A percentile compares a stretch with the other conserved stretches of the same genome.
Evolutionary conservation across 2,329 filamentous ascomycete genomes (phyloP).

Genomic region (Aspergillus texensis): DNA sequence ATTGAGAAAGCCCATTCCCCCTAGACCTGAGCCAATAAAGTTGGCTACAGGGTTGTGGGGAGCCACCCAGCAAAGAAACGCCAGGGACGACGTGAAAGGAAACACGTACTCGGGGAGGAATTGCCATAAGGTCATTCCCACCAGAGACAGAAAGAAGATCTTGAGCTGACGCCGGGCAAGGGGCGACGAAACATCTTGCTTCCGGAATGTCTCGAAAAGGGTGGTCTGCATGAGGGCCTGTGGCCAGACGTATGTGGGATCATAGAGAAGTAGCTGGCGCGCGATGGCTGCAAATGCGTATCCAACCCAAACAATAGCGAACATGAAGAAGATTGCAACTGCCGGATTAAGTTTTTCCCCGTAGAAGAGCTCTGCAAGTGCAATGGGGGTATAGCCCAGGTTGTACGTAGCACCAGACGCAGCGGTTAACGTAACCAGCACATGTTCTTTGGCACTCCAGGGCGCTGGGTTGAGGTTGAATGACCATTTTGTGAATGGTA

Average conservation of each 20-base stretch:
- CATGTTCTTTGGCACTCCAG: slow-evolving; percentile 62
- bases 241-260: slow-evolving; percentile 60
- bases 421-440: slow-evolving; percentile 58
- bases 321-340: slow-evolving; percentile 63
- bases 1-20: slow-evolving; percentile 65
- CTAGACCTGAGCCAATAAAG: slow-evolving; percentile 63
- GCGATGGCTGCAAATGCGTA: slow-evolving; percentile 63
- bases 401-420: slow-evolving; percentile 58
- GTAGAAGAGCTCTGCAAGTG: slow-evolving; percentile 62
- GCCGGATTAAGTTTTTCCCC: slow-evolving; percentile 54
- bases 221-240: slow-evolving; percentile 59
- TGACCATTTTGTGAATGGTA: slow-evolving; percentile 52
- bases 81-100: slow-evolving; percentile 61
- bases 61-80: slow-evolving; percentile 66
- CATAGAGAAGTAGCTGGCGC: slow-evolving; percentile 60
- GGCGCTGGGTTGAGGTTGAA: slow-evolving; percentile 61
- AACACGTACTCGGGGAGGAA: slow-evolving; percentile 65
- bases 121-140: slow-evolving; percentile 61
- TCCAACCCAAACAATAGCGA: slow-evolving; percentile 59
- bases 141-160: slow-evolving; percentile 58
- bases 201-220: slow-evolving; percentile 57
- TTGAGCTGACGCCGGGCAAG: slow-evolving; percentile 57
- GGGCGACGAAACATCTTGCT: slow-evolving; percentile 53
- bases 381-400: slow-evolving; percentile 55
- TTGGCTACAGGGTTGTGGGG: slow-evolving; percentile 61